Percentiles rank a stretch among this genome's conserved stretches.
Evolutionary conservation across 2,329 filamentous ascomycete species (phyloP).

Genomic region (Diaporthe citri): DNA sequence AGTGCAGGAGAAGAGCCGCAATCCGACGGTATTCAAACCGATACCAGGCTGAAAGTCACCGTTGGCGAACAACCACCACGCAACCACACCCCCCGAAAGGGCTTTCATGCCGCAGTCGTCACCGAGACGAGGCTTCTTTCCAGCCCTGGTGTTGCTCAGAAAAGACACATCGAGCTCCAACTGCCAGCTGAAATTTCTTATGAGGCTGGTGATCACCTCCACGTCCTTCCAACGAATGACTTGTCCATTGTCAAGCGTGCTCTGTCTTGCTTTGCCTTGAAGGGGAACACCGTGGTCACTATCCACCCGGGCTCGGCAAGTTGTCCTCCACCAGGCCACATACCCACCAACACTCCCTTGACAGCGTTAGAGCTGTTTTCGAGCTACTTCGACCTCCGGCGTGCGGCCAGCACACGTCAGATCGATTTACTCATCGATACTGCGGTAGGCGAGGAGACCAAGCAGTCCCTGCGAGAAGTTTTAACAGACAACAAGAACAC

Average conservation of each 20-base stretch:
- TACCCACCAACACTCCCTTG: conserved; percentile 65
- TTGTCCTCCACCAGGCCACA: conserved; percentile 62
- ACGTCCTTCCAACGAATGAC: conserved; percentile 79
- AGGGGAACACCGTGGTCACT: conserved; percentile 76
- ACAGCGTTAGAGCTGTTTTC: conserved; percentile 67
- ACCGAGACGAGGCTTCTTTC: neutral
- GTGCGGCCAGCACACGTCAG: conserved; percentile 73
- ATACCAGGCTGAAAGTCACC: neutral
- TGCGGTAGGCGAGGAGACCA: neutral
- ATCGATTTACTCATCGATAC: neutral
- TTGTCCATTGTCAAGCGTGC: conserved; percentile 71
- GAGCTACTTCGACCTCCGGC: conserved; percentile 79
- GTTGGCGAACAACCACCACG: neutral
- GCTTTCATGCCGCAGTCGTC: neutral
- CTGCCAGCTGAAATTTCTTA: conserved; percentile 77
- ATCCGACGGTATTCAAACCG: neutral
- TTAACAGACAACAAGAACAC: neutral
- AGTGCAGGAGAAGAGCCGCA: conserved; percentile 39
- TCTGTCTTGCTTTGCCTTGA: conserved; percentile 74
- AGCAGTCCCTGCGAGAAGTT: neutral
- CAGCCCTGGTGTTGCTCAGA: conserved; percentile 48
- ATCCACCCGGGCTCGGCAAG: conserved; percentile 66
- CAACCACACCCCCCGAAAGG: neutral
- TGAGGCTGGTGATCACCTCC: conserved; percentile 81
- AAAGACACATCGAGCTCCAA: conserved; percentile 76